These are phyloP conservation scores for Didymella pomorum DNA, from an alignment of 2,329 filamentous ascomycete genomes.

Conservation along the genomic window DNA sequence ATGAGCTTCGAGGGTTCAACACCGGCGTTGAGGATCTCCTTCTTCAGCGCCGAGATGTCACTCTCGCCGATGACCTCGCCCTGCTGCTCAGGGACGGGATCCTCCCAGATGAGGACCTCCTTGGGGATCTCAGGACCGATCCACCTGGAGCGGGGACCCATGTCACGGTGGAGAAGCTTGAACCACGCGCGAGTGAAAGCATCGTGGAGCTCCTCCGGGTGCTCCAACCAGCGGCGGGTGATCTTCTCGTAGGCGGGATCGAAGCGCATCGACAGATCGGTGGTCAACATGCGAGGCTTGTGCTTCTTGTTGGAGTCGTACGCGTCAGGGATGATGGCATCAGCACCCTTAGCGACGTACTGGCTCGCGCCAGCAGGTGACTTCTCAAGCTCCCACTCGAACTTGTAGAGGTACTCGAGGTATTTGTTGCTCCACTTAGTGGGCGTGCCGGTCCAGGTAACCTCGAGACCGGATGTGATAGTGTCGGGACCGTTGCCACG, in stretches of 20 bases:
- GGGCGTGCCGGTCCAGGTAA: conserved; percentile 80
- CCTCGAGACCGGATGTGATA: conserved; percentile 80
- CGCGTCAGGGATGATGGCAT: conserved; percentile 73
- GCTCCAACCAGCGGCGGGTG: conserved; percentile 70
- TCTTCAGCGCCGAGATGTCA: conserved; percentile 73
- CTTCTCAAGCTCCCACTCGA: conserved; percentile 79
- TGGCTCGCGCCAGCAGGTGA: conserved; percentile 79
- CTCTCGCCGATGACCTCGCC: conserved; percentile 67
- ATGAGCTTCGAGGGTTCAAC: conserved; percentile 69
- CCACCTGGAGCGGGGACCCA: conserved; percentile 75
- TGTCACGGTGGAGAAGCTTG: conserved; percentile 82
- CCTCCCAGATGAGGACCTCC: conserved; percentile 77
- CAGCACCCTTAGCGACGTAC: conserved; percentile 75
- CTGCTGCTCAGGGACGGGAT: conserved; percentile 69
- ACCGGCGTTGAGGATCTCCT: conserved; percentile 70
- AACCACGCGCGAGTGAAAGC: conserved; percentile 80
- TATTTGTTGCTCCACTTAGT: conserved; percentile 78
- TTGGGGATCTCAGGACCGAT: conserved; percentile 76
- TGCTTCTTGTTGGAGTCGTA: conserved; percentile 76
- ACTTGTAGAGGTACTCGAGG: conserved; percentile 79
- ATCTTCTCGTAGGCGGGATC: conserved; percentile 81
- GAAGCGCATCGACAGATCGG: conserved; percentile 74
- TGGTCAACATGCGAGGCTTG: conserved; percentile 78
- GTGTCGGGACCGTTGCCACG: conserved; percentile 74
- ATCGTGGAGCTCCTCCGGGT: conserved; percentile 73